Evolutionary conservation across 805 yeast genomes (phyloP).

Genomic region (Sungouiozyma intestinalis): DNA sequence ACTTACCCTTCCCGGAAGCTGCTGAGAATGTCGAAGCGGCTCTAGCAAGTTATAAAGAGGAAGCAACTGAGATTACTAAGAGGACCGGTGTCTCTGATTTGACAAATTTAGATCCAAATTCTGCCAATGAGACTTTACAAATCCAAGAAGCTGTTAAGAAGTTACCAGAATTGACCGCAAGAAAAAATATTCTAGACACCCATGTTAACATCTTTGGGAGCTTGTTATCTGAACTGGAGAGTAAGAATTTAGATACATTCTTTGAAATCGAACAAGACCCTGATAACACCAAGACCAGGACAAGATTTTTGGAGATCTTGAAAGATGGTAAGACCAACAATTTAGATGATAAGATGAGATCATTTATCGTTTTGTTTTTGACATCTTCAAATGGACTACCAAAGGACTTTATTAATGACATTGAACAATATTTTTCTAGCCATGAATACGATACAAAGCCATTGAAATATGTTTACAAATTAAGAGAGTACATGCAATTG

Average conservation of each 20-base stretch:
- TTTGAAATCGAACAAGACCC: constrained; percentile 87
- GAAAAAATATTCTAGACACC: constrained; percentile 83
- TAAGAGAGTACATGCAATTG: constrained; percentile 65
- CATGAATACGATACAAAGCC: constrained; percentile 55
- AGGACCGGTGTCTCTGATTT: constrained; percentile 61
- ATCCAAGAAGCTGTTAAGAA: constrained; percentile 84
- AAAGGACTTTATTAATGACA: constrained; percentile 43
- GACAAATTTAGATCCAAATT: constrained; percentile 56
- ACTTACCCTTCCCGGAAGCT: constrained; percentile 95
- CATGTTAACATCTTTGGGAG: constrained; percentile 93
- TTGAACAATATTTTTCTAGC: constrained; percentile 48
- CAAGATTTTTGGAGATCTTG: constrained; percentile 50
- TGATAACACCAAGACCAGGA: constrained; percentile 40
- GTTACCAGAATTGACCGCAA: constrained; percentile 81
- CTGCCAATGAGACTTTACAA: constrained; percentile 47
- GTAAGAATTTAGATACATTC: constrained; percentile 78
- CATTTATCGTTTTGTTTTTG: constrained; percentile 71
- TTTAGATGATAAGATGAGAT: constrained; percentile 75
- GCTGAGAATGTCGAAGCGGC: constrained; percentile 92
- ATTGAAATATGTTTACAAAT: constrained; percentile 63
- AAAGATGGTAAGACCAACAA: constrained; percentile 44
- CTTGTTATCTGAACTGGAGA: constrained; percentile 69
- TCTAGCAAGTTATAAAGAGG: constrained; percentile 68
- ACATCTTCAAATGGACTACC: constrained; percentile 33
- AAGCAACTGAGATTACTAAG: constrained; percentile 76